Conservation (phyloP, 495 filamentous ascomycete genomes). For the Clohesyomyces aquaticus region DNA sequence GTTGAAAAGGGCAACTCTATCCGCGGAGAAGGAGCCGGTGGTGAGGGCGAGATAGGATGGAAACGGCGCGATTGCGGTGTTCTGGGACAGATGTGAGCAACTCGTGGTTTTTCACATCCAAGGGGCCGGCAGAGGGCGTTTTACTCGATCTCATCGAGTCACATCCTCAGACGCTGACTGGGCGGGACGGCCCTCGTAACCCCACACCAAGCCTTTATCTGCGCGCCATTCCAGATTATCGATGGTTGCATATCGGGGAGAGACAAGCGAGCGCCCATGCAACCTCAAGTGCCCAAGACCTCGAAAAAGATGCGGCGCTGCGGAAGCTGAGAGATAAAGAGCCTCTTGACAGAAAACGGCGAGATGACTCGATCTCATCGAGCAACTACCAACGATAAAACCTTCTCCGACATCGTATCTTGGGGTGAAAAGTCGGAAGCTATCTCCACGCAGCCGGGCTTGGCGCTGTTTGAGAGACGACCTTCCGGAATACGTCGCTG, state of each 20-base stretch:
- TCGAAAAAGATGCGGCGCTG: neutral
- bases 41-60: neutral
- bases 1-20: neutral
- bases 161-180: neutral
- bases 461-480: constrained; percentile 4
- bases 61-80: neutral
- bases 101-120: neutral
- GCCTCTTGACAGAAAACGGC: neutral
- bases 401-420: constrained; percentile 8
- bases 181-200: constrained; percentile 2
- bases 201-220: constrained; percentile 15
- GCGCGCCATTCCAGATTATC: neutral
- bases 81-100: neutral
- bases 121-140: neutral
- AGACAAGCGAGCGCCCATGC: neutral
- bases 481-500: neutral
- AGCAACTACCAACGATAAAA: neutral
- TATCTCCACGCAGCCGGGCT: neutral
- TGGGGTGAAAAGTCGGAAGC: neutral
- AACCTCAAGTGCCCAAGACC: neutral
- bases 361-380: constrained; percentile 9
- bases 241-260: neutral
- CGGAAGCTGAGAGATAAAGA: constrained; percentile 16
- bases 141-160: constrained; percentile 22
- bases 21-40: neutral